Base-by-base conservation (phyloP, 106 monocot species). In the Phalaenopsis equestris region DNA sequence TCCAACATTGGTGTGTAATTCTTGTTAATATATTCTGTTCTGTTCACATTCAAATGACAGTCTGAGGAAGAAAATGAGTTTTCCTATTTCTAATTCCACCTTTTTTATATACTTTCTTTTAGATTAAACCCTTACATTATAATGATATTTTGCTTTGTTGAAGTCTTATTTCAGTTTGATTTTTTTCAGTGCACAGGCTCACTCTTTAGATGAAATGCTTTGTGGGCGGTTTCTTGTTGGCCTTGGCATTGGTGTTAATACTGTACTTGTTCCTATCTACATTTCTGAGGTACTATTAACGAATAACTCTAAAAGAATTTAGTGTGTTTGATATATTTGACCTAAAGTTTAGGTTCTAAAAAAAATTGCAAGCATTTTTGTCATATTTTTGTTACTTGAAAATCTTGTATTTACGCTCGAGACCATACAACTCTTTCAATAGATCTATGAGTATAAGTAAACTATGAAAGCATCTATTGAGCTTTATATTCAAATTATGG, bases 201-300 rank as follows among this genome's bases (percentile, higher is more conserved):
- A 90, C 84, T 93, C 90, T 19, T 81, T 93, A 81, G 80, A 95
- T 83, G 95, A 91, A 80, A 90, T 95, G 72, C 89, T 95, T 41
- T 86, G 79, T 80, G 95, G 95, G 78, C 84, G 95, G 82, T 93
- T 93, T 89, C 89, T 95, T 86, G 95, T 93, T 77, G 95, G 95
- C 55, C 86, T 95, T 81, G 95, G 95, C 67, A 93, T 95, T 82
- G 95, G 95, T 58, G 85, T 93, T 19, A 95, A 95, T 77, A 95
- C 95, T 41, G 90, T 88, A 8, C 93, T 95, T 56, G 90, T 95
- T 76, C 95, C 95, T 15, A 80, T 93, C 8, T 95, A 95, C 80
- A 88, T 95, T 72, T 91, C 93, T 67, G 95, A 95, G 92, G 95
- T 95, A 89, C 58, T 41, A 7, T 57, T 61, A 14, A 19, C 37